Evolutionary conservation across 2,329 filamentous ascomycete genomes (phyloP).

Genomic region (Plectosphaerella sp.): DNA sequence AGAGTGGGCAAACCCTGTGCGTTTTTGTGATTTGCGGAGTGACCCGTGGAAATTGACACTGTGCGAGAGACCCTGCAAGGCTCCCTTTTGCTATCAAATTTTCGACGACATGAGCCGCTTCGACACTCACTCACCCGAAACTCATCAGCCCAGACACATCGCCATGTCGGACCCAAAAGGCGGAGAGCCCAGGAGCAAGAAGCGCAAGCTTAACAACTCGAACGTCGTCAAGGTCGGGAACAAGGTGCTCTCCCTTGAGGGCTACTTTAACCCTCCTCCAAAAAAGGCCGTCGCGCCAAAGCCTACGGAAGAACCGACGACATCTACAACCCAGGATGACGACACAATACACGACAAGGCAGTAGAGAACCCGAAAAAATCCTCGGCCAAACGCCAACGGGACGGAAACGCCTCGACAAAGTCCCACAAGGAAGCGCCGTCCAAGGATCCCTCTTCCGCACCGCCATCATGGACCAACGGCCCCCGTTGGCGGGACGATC

Average conservation of each 20-base stretch:
- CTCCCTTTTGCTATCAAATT: background rate
- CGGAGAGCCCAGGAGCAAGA: constrained; percentile 29
- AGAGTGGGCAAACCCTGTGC: background rate
- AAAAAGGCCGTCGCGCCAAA: constrained; percentile 9
- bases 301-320: background rate
- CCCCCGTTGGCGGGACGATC: constrained; percentile 19
- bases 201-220: constrained; percentile 25
- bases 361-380: background rate
- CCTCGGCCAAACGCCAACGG: background rate
- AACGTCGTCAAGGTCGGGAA: constrained; percentile 41
- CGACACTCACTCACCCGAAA: background rate
- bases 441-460: constrained; percentile 10
- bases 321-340: background rate
- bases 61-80: background rate
- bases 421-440: background rate
- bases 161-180: constrained; percentile 12
- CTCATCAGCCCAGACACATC: background rate
- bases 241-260: constrained; percentile 44
- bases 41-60: background rate
- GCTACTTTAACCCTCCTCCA: constrained; percentile 37
- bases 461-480: background rate
- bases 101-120: background rate
- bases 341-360: constrained; percentile 1
- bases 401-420: background rate
- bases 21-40: background rate